A percentile compares a stretch with the other conserved stretches of the same genome.
These are phyloP conservation scores for Nakazawaea laoshanensis DNA, from an alignment of 805 yeast genomes.

Conservation along the genomic window DNA sequence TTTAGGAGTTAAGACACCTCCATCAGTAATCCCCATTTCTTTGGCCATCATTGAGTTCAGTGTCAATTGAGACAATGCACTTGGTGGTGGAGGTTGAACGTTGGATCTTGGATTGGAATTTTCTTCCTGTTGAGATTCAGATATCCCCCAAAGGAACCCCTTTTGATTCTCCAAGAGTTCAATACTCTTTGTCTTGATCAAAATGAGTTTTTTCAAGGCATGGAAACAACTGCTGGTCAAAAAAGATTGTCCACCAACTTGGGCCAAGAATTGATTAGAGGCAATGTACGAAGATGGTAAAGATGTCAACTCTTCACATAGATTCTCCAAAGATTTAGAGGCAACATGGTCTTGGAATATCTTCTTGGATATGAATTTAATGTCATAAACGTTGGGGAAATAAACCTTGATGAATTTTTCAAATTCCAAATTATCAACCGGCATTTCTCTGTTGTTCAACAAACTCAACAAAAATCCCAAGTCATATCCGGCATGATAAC, in stretches of 20 bases:
- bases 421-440: conserved; percentile 73
- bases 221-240: conserved; percentile 58
- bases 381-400: conserved; percentile 80
- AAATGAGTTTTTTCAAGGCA: conserved; percentile 31
- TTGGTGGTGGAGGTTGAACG: conserved; percentile 1
- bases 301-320: conserved; percentile 65
- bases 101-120: neutral
- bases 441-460: conserved; percentile 68
- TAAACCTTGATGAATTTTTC: conserved; percentile 58
- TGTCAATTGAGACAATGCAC: conserved; percentile 4
- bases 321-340: conserved; percentile 39
- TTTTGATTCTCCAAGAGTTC: conserved; percentile 5
- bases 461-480: conserved; percentile 80
- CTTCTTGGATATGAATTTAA: conserved; percentile 42
- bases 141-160: conserved; percentile 9
- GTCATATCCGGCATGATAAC: conserved; percentile 92
- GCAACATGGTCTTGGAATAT: conserved; percentile 14
- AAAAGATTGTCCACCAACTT: conserved; percentile 55
- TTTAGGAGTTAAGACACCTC: neutral
- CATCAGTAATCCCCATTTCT: neutral
- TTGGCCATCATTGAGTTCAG: conserved; percentile 3
- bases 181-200: conserved; percentile 7
- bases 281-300: conserved; percentile 44
- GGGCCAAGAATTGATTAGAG: conserved; percentile 33
- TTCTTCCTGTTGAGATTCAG: conserved; percentile 4